Conservation (phyloP, 2,329 filamentous ascomycete species). For the Myriangium duriaei region DNA sequence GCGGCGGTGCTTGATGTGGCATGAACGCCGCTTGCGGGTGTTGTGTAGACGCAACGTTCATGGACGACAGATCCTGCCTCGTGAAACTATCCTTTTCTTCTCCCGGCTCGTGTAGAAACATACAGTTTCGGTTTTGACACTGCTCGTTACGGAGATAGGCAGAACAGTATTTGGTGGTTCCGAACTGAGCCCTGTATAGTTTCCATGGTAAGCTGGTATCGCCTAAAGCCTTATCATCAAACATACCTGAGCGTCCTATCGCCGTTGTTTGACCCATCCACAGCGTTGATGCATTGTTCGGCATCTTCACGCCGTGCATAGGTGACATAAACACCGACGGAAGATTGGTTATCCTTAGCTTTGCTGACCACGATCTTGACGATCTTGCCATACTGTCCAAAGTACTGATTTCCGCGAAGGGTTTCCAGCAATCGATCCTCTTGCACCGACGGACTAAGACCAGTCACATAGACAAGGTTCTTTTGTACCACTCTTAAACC, state of each 20-base stretch:
- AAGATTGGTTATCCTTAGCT: slow-evolving; percentile 73
- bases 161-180: slow-evolving; percentile 97
- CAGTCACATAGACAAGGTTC: slow-evolving; percentile 96
- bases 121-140: slow-evolving; percentile 92
- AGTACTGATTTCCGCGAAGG: slow-evolving; percentile 80
- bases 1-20: slow-evolving; percentile 35
- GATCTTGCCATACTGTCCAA: slow-evolving; percentile 96
- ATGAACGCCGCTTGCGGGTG: slow-evolving; percentile 37
- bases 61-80: slow-evolving; percentile 82
- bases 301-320: slow-evolving; percentile 89
- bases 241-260: slow-evolving; percentile 71
- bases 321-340: slow-evolving; percentile 95
- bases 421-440: slow-evolving; percentile 90
- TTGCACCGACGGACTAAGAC: slow-evolving; percentile 77
- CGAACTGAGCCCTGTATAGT: slow-evolving; percentile 50
- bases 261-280: slow-evolving; percentile 84
- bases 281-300: slow-evolving; percentile 74
- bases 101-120: slow-evolving; percentile 96
- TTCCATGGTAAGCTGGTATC: slow-evolving; percentile 6
- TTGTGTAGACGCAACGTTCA: slow-evolving; percentile 78
- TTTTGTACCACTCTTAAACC: slow-evolving; percentile 95
- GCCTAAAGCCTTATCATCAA: slow-evolving; percentile 3
- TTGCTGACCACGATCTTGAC: slow-evolving; percentile 99
- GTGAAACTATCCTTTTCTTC: slow-evolving; percentile 97
- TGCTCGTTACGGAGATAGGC: slow-evolving; percentile 89